A percentile compares a stretch with the other conserved stretches of the same genome.
Evolutionary conservation across 2,329 filamentous ascomycete species (phyloP).

Genomic region (Pleurostoma richardsiae): DNA sequence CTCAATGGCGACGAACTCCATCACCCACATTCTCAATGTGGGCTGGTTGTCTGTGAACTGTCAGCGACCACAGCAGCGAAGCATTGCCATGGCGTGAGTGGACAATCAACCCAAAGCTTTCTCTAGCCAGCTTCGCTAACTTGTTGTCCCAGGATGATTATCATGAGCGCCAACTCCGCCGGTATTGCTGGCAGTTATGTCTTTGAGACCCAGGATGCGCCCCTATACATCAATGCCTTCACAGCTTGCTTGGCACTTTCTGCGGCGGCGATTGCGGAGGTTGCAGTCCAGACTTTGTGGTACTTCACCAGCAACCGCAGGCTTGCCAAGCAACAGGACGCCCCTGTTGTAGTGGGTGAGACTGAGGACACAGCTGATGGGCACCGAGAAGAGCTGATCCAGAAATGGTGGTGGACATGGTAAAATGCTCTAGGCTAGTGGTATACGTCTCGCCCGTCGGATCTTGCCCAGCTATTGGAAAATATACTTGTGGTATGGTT

Average conservation of each 20-base stretch:
- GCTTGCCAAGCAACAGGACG: conserved; percentile 7
- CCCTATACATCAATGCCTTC: conserved; percentile 32
- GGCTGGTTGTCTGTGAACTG: conserved; percentile 55
- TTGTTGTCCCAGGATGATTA: conserved; percentile 30
- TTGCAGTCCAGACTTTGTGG: conserved; percentile 12
- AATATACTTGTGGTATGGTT: no score
- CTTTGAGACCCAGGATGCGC: conserved; percentile 47
- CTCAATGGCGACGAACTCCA: conserved; percentile 50
- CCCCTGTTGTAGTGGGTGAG: background rate
- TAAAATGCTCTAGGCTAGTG: conserved; percentile 6
- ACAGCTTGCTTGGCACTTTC: conserved; percentile 16
- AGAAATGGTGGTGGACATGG: conserved; percentile 18
- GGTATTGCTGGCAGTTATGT: conserved; percentile 58
- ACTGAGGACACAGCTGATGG: conserved; percentile 9
- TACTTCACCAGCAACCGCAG: conserved; percentile 16
- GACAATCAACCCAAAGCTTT: background rate
- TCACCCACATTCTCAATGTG: conserved; percentile 53
- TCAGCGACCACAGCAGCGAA: conserved; percentile 50
- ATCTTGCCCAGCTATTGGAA: no score
- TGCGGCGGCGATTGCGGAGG: conserved; percentile 9
- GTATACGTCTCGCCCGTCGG: no score
- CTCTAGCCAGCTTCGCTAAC: background rate
- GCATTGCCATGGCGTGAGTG: conserved; percentile 53
- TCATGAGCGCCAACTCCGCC: conserved; percentile 58
- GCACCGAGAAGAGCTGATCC: conserved; percentile 12